These are phyloP conservation scores for Alternaria triticimaculans DNA, from an alignment of 2,329 filamentous ascomycete genomes.

Conservation along the genomic window DNA sequence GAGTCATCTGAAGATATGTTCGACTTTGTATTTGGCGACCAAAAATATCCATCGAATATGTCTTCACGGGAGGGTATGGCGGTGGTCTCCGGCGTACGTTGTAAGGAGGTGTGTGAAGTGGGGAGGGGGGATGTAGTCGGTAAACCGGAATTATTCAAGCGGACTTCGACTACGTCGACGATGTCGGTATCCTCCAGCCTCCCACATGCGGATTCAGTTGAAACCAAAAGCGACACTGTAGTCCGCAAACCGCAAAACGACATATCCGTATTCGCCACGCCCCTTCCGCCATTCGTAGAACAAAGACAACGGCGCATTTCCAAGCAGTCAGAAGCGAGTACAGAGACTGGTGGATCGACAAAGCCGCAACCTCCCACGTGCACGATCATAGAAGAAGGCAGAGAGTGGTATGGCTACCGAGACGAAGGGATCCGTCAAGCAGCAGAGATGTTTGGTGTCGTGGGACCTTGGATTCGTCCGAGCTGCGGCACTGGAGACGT, in stretches of 20 bases:
- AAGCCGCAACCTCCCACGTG: not conserved
- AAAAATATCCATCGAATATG: not conserved
- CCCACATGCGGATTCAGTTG: no score
- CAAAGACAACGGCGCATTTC: not conserved
- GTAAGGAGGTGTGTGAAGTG: not conserved
- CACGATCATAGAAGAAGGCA: not conserved
- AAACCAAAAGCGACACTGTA: fast-evolving
- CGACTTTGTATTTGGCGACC: not conserved
- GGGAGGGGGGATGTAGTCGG: not conserved
- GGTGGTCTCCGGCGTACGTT: not conserved
- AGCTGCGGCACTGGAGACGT: no score
- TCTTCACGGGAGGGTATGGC: not conserved
- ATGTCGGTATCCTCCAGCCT: no score
- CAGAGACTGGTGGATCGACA: fast-evolving
- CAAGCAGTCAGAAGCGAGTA: no score
- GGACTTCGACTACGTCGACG: no score
- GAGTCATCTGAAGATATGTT: not conserved
- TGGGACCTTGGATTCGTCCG: not conserved
- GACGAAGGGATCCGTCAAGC: not conserved
- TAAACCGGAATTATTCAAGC: no score
- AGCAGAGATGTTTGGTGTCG: not conserved
- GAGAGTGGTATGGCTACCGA: not conserved
- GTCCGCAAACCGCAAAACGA: not conserved
- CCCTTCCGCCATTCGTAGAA: not conserved
- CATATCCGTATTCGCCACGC: not conserved